Evolutionary conservation across 2,329 filamentous ascomycete species (phyloP).

Genomic region (Pochonia chlamydosporia): DNA sequence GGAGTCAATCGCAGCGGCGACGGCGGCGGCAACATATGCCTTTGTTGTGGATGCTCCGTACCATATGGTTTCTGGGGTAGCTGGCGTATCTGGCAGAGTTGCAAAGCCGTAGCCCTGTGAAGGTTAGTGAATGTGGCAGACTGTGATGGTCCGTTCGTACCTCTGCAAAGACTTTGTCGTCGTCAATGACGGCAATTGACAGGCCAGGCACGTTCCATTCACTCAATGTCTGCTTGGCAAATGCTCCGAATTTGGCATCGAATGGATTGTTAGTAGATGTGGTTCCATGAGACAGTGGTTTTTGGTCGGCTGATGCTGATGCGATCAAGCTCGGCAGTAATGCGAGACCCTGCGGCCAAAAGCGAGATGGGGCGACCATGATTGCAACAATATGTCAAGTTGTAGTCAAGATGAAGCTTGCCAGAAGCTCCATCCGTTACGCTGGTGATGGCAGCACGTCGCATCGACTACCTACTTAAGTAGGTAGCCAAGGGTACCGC

Average conservation of each 20-base stretch:
- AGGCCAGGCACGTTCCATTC: slow-evolving; percentile 22
- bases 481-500: no score
- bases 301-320: background rate
- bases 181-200: slow-evolving; percentile 21
- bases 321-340: no score
- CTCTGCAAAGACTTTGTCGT: slow-evolving; percentile 17
- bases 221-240: slow-evolving; percentile 12
- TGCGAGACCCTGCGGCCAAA: no score
- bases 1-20: slow-evolving; percentile 46
- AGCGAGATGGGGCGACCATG: no score
- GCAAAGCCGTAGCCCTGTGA: slow-evolving; percentile 24
- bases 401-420: no score
- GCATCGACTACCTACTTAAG: no score
- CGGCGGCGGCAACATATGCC: slow-evolving; percentile 42
- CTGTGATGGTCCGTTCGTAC: slow-evolving; percentile 7
- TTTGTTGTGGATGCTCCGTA: slow-evolving; percentile 53
- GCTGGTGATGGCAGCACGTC: no score
- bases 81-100: slow-evolving; percentile 31
- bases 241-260: slow-evolving; percentile 10
- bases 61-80: slow-evolving; percentile 43
- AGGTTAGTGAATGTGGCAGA: background rate
- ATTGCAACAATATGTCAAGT: no score
- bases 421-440: no score
- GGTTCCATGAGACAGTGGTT: background rate
- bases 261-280: slow-evolving; percentile 9